Evolutionary conservation across 73 alveolate genomes (phyloP).

Genomic region (Uronychia setigera): DNA sequence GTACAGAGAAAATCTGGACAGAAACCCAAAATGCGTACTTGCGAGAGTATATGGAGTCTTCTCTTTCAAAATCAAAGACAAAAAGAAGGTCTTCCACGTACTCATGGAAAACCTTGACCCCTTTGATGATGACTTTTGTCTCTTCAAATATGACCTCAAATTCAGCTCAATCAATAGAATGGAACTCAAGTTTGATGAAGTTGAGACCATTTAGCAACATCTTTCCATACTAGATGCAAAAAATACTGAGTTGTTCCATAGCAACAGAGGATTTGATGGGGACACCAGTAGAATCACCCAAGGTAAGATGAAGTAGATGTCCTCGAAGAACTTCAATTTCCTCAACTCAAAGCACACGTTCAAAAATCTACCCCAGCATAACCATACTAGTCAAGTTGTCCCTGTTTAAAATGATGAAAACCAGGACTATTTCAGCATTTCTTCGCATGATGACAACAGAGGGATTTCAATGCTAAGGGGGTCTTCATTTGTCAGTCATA

Average conservation of each 20-base stretch:
- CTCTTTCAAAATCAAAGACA: conserved; percentile 44
- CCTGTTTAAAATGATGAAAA: not conserved
- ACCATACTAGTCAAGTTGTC: not conserved
- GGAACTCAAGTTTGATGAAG: conserved; percentile 21
- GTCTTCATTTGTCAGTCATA: not conserved
- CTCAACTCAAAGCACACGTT: too few species aligned
- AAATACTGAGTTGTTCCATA: conserved; percentile 8
- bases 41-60: conserved; percentile 59
- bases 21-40: conserved; percentile 48
- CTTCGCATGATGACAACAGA: not conserved
- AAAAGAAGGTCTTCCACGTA: conserved; percentile 60
- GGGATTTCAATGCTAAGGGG: not conserved
- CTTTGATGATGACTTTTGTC: conserved; percentile 49
- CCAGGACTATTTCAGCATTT: not conserved
- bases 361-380: too few species aligned
- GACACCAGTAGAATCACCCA: too few species aligned
- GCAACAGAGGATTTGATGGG: too few species aligned
- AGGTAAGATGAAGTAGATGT: too few species aligned
- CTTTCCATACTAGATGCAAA: not conserved
- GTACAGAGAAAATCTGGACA: conserved; percentile 44
- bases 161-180: conserved; percentile 62
- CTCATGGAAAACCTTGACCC: conserved; percentile 69
- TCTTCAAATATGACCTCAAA: conserved; percentile 64
- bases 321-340: too few species aligned
- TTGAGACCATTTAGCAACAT: not conserved